A percentile compares a stretch with the other conserved stretches of the same genome.
These are phyloP conservation scores for Rhodotorula diobovata DNA, from an alignment of 768 basidiomycete genomes.

Conservation along the genomic window DNA sequence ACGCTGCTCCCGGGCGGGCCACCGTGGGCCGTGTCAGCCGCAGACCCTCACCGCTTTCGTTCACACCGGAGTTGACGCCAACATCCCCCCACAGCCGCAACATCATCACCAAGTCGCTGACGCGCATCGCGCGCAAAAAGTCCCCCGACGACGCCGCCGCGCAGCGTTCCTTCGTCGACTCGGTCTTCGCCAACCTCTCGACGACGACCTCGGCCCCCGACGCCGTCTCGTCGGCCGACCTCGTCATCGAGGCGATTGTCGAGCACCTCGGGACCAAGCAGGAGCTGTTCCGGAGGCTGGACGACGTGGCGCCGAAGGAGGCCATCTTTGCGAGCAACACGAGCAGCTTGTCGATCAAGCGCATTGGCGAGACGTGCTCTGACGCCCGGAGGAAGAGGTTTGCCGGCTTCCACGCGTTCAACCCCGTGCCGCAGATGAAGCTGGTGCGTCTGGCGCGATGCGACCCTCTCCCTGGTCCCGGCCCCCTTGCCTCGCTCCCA, in stretches of 20 bases:
- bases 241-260: conserved; percentile 53
- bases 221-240: conserved; percentile 47
- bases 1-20: background rate
- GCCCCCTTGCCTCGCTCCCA: no score
- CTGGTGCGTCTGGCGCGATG: conserved; percentile 19
- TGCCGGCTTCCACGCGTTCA: conserved; percentile 51
- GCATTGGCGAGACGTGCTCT: conserved; percentile 47
- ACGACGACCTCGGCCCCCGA: conserved; percentile 48
- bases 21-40: background rate
- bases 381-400: conserved; percentile 47
- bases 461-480: background rate
- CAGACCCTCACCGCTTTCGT: no score
- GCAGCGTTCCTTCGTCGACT: conserved; percentile 41
- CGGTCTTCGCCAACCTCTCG: conserved; percentile 46
- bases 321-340: conserved; percentile 53
- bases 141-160: conserved; percentile 43
- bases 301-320: conserved; percentile 44
- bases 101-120: conserved; percentile 50
- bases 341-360: conserved; percentile 48
- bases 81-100: conserved; percentile 46
- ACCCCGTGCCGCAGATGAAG: conserved; percentile 50
- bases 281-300: conserved; percentile 49
- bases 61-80: no score
- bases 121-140: conserved; percentile 48
- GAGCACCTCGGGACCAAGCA: conserved; percentile 51